A percentile compares a stretch with the other conserved stretches of the same genome.
Evolutionary conservation across 2,329 filamentous ascomycete species (phyloP).

Genomic region (Diplodia sapinea): DNA sequence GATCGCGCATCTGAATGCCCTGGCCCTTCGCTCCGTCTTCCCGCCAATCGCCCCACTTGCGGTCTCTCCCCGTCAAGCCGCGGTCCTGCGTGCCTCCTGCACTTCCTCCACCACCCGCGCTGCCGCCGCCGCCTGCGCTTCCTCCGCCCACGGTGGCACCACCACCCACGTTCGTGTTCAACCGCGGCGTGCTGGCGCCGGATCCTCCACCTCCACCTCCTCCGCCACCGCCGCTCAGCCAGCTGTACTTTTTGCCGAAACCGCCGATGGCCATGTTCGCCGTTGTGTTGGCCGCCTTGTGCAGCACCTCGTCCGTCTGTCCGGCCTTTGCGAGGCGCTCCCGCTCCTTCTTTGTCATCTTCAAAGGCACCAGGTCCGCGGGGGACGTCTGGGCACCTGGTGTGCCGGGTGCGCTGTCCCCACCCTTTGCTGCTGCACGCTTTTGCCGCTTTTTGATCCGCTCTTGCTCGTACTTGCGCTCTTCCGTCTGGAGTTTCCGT

Average conservation of each 20-base stretch:
- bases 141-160: neutral
- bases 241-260: conserved; percentile 73
- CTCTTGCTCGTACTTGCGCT: conserved; percentile 41
- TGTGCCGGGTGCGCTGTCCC: conserved; percentile 38
- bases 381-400: conserved; percentile 38
- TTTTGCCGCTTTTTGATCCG: conserved; percentile 55
- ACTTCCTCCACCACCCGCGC: conserved; percentile 44
- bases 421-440: conserved; percentile 40
- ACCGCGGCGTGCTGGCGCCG: conserved; percentile 43
- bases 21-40: conserved; percentile 72
- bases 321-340: conserved; percentile 76
- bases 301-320: conserved; percentile 76
- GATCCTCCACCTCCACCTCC: conserved; percentile 43
- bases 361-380: conserved; percentile 41
- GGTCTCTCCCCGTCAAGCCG: conserved; percentile 62
- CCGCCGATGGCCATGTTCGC: conserved; percentile 76
- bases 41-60: conserved; percentile 73
- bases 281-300: conserved; percentile 82
- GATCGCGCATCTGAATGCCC: conserved; percentile 83
- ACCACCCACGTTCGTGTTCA: conserved; percentile 38
- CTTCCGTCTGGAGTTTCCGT: conserved; percentile 62
- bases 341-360: conserved; percentile 85
- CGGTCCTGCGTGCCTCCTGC: conserved; percentile 44
- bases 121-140: conserved; percentile 24
- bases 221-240: conserved; percentile 65